These are phyloP conservation scores for Prunus mongolica DNA, from an alignment of 306 rosid genomes.

Conservation along the genomic window DNA sequence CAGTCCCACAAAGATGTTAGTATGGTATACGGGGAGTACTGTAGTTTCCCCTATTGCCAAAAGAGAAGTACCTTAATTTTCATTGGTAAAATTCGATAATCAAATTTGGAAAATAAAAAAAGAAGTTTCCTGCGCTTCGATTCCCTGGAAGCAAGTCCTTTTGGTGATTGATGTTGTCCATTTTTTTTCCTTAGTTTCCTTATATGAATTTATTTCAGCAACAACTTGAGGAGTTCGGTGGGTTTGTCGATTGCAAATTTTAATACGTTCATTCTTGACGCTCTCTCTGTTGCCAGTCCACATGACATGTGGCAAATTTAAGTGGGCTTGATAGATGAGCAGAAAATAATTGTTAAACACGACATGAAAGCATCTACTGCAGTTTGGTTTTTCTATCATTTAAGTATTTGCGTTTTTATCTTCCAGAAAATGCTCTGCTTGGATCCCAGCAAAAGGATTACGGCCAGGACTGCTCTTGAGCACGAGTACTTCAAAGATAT, in stretches of 20 bases:
- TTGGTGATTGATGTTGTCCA: neutral
- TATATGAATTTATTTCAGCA: no score
- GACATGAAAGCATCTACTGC: neutral
- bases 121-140: neutral
- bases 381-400: neutral
- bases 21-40: neutral
- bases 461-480: slow-evolving; percentile 91
- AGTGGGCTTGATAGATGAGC: neutral
- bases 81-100: neutral
- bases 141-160: neutral
- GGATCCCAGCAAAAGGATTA: slow-evolving; percentile 94
- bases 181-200: neutral
- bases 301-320: neutral
- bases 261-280: neutral
- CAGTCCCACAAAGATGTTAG: neutral
- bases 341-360: neutral
- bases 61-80: slow-evolving; percentile 3
- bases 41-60: neutral
- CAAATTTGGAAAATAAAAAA: neutral
- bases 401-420: neutral
- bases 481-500: slow-evolving; percentile 97
- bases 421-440: slow-evolving; percentile 91
- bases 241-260: neutral
- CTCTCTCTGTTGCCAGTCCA: neutral
- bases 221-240: neutral